Conservation (phyloP, 176 grass and related monocot species). For the Cenchrus americanus region DNA sequence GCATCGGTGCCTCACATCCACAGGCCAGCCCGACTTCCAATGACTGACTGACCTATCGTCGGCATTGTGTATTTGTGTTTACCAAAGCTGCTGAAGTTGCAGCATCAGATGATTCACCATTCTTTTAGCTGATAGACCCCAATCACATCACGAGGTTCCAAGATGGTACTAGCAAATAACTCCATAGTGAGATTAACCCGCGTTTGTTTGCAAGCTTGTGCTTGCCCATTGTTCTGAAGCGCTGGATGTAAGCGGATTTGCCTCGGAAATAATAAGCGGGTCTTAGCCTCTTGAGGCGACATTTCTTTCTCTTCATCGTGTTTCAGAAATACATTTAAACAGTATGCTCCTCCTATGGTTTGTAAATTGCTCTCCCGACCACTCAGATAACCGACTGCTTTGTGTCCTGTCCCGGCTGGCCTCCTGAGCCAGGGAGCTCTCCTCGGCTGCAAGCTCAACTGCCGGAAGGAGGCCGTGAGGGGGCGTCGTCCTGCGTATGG, state of each 20-base stretch:
- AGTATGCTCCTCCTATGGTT: neutral
- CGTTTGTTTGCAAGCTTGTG: neutral
- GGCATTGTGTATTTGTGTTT: neutral
- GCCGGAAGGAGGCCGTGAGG: too few relatives aligned
- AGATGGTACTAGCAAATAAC: neutral
- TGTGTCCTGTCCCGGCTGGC: too few relatives aligned
- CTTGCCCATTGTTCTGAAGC: neutral
- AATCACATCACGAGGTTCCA: neutral
- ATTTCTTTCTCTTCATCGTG: neutral
- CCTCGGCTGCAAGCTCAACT: too few relatives aligned
- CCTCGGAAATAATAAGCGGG: neutral
- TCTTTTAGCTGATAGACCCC: constrained; percentile 16
- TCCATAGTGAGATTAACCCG: neutral
- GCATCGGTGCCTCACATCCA: constrained; percentile 91
- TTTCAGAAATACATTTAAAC: neutral
- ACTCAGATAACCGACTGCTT: neutral
- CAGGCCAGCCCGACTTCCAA: constrained; percentile 84
- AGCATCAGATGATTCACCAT: constrained; percentile 13
- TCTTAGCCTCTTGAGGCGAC: neutral
- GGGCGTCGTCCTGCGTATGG: too few relatives aligned
- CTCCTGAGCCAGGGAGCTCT: neutral
- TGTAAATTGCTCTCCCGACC: neutral
- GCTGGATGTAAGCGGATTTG: neutral
- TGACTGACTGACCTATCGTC: constrained; percentile 30
- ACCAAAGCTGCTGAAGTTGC: neutral